Base-by-base conservation (phyloP, 1,284 basidiomycete genomes). In the Trametes versicolor region DNA sequence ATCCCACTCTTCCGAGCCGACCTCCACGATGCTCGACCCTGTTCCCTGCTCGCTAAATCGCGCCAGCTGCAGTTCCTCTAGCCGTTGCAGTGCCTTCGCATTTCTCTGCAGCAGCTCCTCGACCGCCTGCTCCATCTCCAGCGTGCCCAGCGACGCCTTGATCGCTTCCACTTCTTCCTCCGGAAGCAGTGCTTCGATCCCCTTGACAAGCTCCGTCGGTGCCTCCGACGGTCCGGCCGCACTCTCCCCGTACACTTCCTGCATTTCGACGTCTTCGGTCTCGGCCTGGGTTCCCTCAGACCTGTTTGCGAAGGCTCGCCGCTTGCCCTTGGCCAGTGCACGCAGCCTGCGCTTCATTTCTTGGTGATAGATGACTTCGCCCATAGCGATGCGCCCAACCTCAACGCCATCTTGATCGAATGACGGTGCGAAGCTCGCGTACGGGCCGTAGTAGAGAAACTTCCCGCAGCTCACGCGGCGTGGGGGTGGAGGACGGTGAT, bases 1-100 rank as follows among this genome's bases (percentile, higher is more conserved):
- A 68, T 92, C 87, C 89, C 89, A 91, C 75, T 94, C 92, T 75
- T 93, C 92, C 17, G 90, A 90, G 27, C 82, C 87, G 72, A 87
- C 83, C 71, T 87, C 82, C 5, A 87, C 86, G 27, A 70, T 67
- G 62, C 79, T 83, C 34, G 76, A 76, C 43, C 83, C 80, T 61
- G 81, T 82, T n/a, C 79, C 79, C 36, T 81, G 79, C 27, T 76
- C 76, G 15, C 80, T 79, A 23, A 91, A 74, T 27, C 92, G 83
- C 61, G 76, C 72, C 27, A 78, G 79, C 72, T 94, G 93, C 49
- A 94, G 78, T 66, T 87, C 83, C 68, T 88, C 86, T 17, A 94
- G 78, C 56, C 86, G 81, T 58, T 79, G 73, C 50, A 94, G 77
- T 5, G 92, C 91, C 49, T 77, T 81, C 53, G 84, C 80, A 70